Base-by-base conservation (phyloP, 129 eudicot genomes). In the Pittosporum tobira region DNA sequence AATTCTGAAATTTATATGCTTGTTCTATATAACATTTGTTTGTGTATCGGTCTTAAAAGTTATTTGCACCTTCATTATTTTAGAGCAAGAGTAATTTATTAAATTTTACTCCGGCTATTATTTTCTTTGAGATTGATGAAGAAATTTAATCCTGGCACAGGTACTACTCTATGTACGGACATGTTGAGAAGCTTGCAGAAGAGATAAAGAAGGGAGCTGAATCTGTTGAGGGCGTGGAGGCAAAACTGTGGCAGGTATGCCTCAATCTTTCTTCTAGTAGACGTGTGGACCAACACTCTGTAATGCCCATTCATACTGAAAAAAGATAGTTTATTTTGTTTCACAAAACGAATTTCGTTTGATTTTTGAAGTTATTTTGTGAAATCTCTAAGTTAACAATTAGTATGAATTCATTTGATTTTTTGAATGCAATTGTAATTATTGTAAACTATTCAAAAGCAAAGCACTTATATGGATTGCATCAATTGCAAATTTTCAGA, bases 101-200 rank as follows among this genome's bases (percentile, higher is more conserved):
- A 0, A 2, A 15, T 16, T 45, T 45, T 15, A 9, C 20, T 4
- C 18, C 28, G 12, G 31, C 1, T 6, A 53, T 4, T 0, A 6
- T 54, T 20, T 29, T 19, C 0, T 56, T 31, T 12, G 61, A 40
- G 46, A 11, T 1, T 40, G 3, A 40, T 40, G 2, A 40, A 40
- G 46, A 10, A 40, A 3, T 40, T 40, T 40, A 40, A n/a, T 6
- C 46, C 3, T 22, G 16, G 48, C 13, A 19, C 59, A 85, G 94
- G 68, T 85, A 81, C 78, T 85, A 85, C 63, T 85, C 94, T 48
- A 85, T 85, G 94, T 85, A 85, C 61, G 94, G 94, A 18, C 94
- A 84, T 72, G 88, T 80, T 28, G 77, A 72, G 66, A 77, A 74
- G 69, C 88, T 84, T 54, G 94, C 94, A 3, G 77, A 85, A 67